Percentiles rank a stretch among this genome's conserved stretches.
These are phyloP conservation scores for Pyrenophora seminiperda DNA, from an alignment of 2,329 filamentous ascomycete species.

Conservation along the genomic window DNA sequence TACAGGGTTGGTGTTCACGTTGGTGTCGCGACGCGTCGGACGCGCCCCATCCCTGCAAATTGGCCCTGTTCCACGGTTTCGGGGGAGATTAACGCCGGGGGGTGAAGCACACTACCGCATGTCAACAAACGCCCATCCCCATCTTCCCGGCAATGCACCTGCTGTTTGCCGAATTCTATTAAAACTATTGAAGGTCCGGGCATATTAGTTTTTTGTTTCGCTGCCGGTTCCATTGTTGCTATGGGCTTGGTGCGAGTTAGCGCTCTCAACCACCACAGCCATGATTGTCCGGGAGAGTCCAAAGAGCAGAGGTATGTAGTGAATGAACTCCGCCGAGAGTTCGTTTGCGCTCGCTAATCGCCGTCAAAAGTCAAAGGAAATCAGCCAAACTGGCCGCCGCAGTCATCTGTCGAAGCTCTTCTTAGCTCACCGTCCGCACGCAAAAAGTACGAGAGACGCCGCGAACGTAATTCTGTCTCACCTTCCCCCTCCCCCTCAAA, in stretches of 20 bases:
- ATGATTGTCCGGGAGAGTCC: conserved; percentile 57
- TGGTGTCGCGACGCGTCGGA: conserved; percentile 16
- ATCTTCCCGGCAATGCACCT: conserved; percentile 5
- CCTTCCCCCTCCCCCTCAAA: conserved; percentile 67
- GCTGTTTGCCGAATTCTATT: neutral
- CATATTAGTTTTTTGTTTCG: neutral
- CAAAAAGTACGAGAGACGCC: conserved; percentile 69
- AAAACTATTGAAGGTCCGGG: neutral
- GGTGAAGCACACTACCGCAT: conserved; percentile 28
- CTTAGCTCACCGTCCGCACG: conserved; percentile 78
- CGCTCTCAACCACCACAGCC: conserved; percentile 27
- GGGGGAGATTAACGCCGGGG: conserved; percentile 25
- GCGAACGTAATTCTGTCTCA: conserved; percentile 62
- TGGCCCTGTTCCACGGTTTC: conserved; percentile 24
- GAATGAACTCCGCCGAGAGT: neutral
- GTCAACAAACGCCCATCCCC: conserved; percentile 23
- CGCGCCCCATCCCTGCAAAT: conserved; percentile 37
- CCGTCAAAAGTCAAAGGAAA: conserved; percentile 44
- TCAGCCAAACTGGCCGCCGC: conserved; percentile 63
- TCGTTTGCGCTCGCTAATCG: conserved; percentile 19
- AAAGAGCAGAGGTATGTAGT: conserved; percentile 47
- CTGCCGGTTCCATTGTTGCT: conserved; percentile 24
- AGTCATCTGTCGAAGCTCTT: conserved; percentile 66
- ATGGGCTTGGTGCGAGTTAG: conserved; percentile 33
- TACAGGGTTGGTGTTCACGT: neutral